Conservation (phyloP, 495 filamentous ascomycete genomes). For the Coniosporium apollinis region DNA sequence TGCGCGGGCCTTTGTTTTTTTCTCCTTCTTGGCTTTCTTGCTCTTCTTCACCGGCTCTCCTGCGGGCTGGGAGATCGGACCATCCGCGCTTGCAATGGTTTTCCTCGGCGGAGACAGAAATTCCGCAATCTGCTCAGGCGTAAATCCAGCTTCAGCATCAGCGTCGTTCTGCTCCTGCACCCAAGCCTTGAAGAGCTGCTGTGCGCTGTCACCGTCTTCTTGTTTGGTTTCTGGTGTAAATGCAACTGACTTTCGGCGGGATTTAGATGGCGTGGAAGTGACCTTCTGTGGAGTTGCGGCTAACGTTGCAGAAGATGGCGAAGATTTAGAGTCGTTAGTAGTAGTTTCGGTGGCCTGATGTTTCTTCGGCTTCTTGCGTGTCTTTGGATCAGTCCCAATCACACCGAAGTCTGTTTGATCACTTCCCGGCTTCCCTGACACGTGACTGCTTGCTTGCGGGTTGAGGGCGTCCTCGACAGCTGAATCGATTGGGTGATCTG, state of each 20-base stretch:
- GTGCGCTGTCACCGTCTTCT: constrained; percentile 35
- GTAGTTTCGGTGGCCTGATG: too few species aligned
- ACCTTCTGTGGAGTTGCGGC: too few species aligned
- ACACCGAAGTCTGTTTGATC: too few species aligned
- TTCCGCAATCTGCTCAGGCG: constrained; percentile 8
- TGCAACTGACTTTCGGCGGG: constrained; percentile 51
- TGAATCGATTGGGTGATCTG: too few species aligned
- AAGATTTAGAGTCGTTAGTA: too few species aligned
- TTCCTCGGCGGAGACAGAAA: constrained; percentile 1
- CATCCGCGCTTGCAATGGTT: constrained; percentile 1
- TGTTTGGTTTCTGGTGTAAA: constrained; percentile 58
- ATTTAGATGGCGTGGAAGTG: too few species aligned
- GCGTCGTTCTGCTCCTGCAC: constrained; percentile 20
- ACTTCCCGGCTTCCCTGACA: too few species aligned
- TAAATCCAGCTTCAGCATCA: constrained; percentile 12
- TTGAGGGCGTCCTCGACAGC: too few species aligned
- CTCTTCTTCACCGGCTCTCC: background rate
- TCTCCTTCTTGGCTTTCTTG: background rate
- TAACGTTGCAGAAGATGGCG: too few species aligned
- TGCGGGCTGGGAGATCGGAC: background rate
- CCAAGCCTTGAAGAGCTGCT: constrained; percentile 31
- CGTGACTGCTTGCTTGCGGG: too few species aligned
- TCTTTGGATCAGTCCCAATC: too few species aligned
- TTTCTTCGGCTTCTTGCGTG: too few species aligned
- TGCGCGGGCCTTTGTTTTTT: background rate